These are phyloP conservation scores for Corchorus olitorius DNA, from an alignment of 345 rosid species.

Conservation along the genomic window DNA sequence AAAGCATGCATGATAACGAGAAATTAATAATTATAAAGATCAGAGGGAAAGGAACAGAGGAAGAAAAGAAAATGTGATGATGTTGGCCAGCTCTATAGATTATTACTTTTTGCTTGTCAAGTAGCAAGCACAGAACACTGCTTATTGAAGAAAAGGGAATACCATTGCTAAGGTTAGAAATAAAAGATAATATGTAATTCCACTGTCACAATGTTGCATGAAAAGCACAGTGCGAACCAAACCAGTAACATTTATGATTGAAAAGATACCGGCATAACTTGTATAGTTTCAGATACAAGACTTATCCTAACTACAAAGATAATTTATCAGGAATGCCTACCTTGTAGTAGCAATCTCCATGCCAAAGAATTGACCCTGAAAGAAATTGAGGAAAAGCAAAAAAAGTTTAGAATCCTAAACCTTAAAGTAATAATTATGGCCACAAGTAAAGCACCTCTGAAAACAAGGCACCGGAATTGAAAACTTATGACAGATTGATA, in stretches of 20 bases:
- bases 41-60: not conserved
- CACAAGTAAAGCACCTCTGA: not conserved
- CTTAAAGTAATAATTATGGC: not conserved
- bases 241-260: not conserved
- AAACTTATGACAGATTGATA: not conserved
- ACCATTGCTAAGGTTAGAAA: not conserved
- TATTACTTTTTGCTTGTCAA: not conserved
- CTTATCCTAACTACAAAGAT: not conserved
- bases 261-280: conserved; percentile 8
- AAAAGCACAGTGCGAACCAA: not conserved
- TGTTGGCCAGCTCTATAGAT: not conserved
- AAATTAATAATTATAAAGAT: not conserved
- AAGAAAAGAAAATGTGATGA: not conserved
- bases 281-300: not conserved
- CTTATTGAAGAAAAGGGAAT: not conserved
- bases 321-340: conserved; percentile 26
- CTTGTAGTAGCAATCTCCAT: conserved; percentile 48
- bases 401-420: conserved; percentile 13
- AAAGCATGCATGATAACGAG: not conserved
- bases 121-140: not conserved
- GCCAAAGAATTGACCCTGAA: conserved; percentile 15
- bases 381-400: not conserved
- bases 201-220: not conserved
- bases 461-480: not conserved
- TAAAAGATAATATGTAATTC: not conserved